A percentile compares a stretch with the other conserved stretches of the same genome.
phyloP scores from a whole-genome alignment of 139 green algal species.

The Chlorella ohadii region DNA sequence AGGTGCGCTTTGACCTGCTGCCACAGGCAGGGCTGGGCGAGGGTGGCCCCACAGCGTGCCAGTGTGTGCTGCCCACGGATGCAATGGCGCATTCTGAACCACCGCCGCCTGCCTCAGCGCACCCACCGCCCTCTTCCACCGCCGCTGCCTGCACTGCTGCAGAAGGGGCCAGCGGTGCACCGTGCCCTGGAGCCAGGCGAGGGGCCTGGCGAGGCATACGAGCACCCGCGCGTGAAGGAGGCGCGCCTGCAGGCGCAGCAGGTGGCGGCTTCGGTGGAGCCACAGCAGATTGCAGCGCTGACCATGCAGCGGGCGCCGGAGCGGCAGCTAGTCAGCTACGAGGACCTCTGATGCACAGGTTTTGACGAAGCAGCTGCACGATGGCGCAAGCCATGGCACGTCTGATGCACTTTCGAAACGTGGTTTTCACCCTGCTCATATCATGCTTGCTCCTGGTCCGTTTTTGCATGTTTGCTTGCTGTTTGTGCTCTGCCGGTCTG shows the following conservation, averaged over 20 bases:
- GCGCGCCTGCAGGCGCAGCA: constrained; percentile 27
- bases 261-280: constrained; percentile 6
- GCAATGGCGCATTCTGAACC: not conserved
- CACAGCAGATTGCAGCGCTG: constrained; percentile 21
- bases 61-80: too few relatives aligned
- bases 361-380: too few relatives aligned
- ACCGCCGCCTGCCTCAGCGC: too few relatives aligned
- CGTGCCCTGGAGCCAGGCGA: not conserved
- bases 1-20: constrained; percentile 16
- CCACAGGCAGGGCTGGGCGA: too few relatives aligned
- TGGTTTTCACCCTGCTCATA: too few relatives aligned
- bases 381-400: too few relatives aligned
- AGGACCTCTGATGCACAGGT: constrained; percentile 52
- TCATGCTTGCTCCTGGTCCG: too few relatives aligned
- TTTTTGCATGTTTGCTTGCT: too few relatives aligned
- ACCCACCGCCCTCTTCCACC: not conserved
- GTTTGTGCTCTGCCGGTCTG: too few relatives aligned
- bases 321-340: constrained; percentile 50
- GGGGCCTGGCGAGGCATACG: constrained; percentile 14
- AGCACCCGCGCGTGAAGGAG: constrained; percentile 44
- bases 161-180: constrained; percentile 37
- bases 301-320: constrained; percentile 29
- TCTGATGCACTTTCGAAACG: too few relatives aligned
- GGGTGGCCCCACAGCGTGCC: too few relatives aligned
- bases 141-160: not conserved